Evolutionary conservation across 345 rosid species (phyloP).

Genomic region (Syzygium oleosum): DNA sequence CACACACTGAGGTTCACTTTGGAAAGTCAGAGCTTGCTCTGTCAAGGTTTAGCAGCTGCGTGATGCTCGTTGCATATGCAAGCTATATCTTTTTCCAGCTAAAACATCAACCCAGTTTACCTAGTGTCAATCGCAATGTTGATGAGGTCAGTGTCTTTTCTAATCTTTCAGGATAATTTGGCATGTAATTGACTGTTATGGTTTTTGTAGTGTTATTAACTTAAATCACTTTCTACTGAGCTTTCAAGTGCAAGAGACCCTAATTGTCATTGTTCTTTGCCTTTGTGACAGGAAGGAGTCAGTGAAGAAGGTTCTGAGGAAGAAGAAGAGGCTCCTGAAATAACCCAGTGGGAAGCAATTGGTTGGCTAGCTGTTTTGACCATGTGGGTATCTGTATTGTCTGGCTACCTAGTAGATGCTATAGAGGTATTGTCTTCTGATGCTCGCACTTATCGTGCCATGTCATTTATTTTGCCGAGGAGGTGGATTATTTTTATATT

Average conservation of each 20-base stretch:
- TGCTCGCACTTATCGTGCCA: background rate
- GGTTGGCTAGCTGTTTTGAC: constrained; percentile 34
- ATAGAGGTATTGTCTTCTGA: constrained; percentile 25
- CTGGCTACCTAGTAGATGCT: constrained; percentile 36
- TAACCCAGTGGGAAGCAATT: constrained; percentile 34
- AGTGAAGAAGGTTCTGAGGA: constrained; percentile 7
- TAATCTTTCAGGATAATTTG: background rate
- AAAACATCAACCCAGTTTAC: constrained; percentile 17
- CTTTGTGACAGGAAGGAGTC: constrained; percentile 10
- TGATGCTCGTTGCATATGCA: constrained; percentile 47
- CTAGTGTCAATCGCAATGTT: background rate
- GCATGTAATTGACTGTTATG: background rate
- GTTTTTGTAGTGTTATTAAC: background rate
- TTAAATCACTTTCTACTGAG: background rate
- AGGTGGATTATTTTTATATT: background rate
- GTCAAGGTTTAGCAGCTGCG: constrained; percentile 43
- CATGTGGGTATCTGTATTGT: constrained; percentile 31
- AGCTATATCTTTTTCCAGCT: constrained; percentile 38
- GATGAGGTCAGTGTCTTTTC: constrained; percentile 17
- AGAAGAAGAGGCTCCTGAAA: constrained; percentile 37
- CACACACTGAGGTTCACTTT: constrained; percentile 31
- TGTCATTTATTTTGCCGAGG: background rate
- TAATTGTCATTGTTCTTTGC: background rate
- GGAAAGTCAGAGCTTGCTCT: constrained; percentile 49
- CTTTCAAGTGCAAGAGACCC: background rate